phyloP scores from a whole-genome alignment of 495 filamentous ascomycete genomes.

The Daldinia decipiens region DNA sequence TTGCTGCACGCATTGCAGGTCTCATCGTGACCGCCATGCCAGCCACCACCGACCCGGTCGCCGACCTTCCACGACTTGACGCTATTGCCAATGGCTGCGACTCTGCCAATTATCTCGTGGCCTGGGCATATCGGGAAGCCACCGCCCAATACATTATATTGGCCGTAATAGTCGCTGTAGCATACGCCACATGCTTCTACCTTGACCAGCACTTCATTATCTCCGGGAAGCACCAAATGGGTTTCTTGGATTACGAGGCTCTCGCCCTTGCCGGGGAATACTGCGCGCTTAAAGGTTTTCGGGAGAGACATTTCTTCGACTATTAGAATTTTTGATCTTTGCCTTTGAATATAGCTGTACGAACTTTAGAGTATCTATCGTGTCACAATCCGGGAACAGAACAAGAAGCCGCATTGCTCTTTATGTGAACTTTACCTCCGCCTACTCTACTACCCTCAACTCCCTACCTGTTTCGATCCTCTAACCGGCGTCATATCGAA shows the following conservation, averaged over 20 bases:
- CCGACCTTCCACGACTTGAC: slow-evolving; percentile 7
- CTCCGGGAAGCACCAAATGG: not conserved
- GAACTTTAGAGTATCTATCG: not conserved
- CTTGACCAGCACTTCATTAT: slow-evolving; percentile 4
- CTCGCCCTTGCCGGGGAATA: slow-evolving; percentile 4
- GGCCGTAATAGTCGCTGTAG: not conserved
- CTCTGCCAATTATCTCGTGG: slow-evolving; percentile 62
- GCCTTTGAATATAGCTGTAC: not conserved
- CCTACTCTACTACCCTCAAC: not conserved
- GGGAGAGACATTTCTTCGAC: slow-evolving; percentile 6
- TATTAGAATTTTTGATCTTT: not conserved
- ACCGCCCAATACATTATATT: slow-evolving; percentile 1
- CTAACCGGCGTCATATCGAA: not conserved
- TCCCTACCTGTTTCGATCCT: not conserved
- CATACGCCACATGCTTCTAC: slow-evolving; percentile 10
- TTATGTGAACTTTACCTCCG: not conserved
- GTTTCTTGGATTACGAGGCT: not conserved
- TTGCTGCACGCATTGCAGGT: slow-evolving; percentile 13
- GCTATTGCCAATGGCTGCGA: slow-evolving; percentile 48
- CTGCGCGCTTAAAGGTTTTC: slow-evolving; percentile 7
- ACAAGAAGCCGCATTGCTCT: not conserved
- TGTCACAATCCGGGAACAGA: not conserved
- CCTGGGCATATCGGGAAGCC: slow-evolving; percentile 49
- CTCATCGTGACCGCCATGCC: slow-evolving; percentile 13
- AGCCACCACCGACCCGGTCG: slow-evolving; percentile 8